These are phyloP conservation scores for Pestalotiopsis sp. DNA, from an alignment of 2,329 filamentous ascomycete species.

Conservation along the genomic window DNA sequence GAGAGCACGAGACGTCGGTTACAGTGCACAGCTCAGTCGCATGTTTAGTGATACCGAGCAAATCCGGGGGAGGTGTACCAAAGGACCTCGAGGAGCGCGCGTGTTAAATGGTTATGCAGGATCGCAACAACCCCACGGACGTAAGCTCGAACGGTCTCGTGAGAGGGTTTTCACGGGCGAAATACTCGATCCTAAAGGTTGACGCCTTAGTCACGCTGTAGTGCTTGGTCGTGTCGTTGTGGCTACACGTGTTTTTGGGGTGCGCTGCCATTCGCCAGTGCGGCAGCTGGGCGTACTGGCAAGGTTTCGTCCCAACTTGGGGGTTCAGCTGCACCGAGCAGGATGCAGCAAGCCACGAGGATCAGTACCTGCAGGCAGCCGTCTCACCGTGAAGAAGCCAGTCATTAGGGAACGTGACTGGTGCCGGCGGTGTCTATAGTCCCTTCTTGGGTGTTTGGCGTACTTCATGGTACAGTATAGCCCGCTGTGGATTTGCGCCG, in stretches of 20 bases:
- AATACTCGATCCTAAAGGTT: not conserved
- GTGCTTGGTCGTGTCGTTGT: not conserved
- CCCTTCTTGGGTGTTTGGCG: not conserved
- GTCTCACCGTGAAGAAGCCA: not conserved
- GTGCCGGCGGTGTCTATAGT: not conserved
- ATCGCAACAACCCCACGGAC: not conserved
- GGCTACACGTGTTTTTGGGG: conserved; percentile 7
- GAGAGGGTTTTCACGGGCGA: not conserved
- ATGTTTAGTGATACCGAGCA: not conserved
- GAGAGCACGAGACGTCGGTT: not conserved
- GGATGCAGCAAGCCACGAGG: not conserved
- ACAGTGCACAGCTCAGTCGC: not conserved
- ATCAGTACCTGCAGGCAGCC: not conserved
- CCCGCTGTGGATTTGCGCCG: not conserved
- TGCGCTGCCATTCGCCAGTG: not conserved
- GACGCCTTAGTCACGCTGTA: not conserved
- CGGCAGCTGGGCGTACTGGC: not conserved
- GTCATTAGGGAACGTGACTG: conserved; percentile 9
- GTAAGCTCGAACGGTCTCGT: not conserved
- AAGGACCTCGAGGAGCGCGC: not conserved
- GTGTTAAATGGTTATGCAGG: not conserved
- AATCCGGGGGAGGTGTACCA: not conserved
- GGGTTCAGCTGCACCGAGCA: not conserved
- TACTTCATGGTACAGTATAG: not conserved
- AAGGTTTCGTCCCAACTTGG: conserved; percentile 1